Evolutionary conservation across 306 rosid species (phyloP), one percentile per base, ranked within the genome.

Genomic region (Begonia loranthoides): DNA sequence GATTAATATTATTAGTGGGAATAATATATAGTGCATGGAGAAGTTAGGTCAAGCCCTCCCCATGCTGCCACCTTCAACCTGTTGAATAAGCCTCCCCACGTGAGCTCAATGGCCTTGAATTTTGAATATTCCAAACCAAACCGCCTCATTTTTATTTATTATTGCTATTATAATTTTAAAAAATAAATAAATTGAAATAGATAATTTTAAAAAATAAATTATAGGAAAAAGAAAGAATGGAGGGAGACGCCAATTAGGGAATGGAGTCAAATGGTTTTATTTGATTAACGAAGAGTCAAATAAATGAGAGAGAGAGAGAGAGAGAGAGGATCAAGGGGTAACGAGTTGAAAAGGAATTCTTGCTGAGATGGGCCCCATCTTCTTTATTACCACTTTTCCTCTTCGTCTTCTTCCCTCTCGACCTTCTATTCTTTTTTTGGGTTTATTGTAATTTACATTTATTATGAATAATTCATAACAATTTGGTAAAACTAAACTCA

Each of bases 101-200:
- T 62, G 73, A 62, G 39, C 44, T 12, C 39, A 28, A 28, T 49
- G 57, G 33, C 61, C 50, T 57, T 56, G 33, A 3, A 52, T 17
- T 59, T 54, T 58, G 70, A 67, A 72, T 59, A 72, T 67, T 67
- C 73, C 57, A 54, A 54, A 21, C 47, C 64, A 55, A 52, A 52
- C 34, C 45, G 12, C 49, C 46, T 9, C 28, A 14, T 33, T 1
- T 36, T 5, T 41, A 44, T 44, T 15, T 46, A 11, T 43, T 43
- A 16, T 17, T 47, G 43, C 17, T 13, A 28, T 9, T n/a, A 21
- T 54, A 21, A 4, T 12, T 41, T 41, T n/a, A 11, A 13, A 39
- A 6, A 39, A 10, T 5, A 39, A 39, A 39, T n/a, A n/a, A n/a
- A n/a, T n/a, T n/a, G n/a, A n/a, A n/a, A n/a, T n/a, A n/a, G n/a